Percentiles rank a stretch among this genome's conserved stretches.
Conservation (phyloP, 192 early-diverging fungal species). For the Coemansia sp. region DNA sequence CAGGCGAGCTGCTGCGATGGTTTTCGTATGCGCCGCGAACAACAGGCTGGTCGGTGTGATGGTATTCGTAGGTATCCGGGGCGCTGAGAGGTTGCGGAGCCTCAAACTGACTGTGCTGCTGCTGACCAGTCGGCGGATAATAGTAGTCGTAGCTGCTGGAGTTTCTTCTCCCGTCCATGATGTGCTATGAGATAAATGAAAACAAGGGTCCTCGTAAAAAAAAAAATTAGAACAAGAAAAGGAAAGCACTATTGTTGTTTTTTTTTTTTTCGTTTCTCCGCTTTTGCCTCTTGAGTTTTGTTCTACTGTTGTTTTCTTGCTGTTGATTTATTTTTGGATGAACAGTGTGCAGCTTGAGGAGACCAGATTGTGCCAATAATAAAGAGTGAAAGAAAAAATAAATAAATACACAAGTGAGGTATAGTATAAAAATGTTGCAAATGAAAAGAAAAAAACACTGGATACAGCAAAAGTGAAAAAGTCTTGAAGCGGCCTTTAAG, state of each 20-base stretch:
- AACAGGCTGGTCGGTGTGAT: background rate
- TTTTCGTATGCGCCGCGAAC: background rate
- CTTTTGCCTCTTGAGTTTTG: background rate
- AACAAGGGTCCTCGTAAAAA: no score
- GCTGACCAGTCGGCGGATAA: background rate
- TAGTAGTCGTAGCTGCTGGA: conserved; percentile 1
- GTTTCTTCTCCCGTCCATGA: conserved; percentile 6
- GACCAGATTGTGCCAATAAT: no score
- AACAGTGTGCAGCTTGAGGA: background rate
- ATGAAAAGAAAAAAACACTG: background rate
- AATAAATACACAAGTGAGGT: background rate
- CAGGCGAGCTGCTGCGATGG: background rate
- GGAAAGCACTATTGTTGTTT: no score
- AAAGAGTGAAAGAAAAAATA: background rate
- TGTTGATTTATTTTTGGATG: background rate
- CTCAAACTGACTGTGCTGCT: background rate
- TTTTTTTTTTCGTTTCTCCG: no score
- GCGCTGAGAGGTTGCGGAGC: background rate
- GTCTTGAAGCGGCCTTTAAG: background rate
- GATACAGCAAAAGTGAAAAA: background rate
- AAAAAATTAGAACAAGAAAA: no score
- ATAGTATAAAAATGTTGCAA: background rate
- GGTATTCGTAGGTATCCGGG: background rate
- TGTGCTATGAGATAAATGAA: background rate
- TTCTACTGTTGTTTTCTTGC: background rate